phyloP scores from a whole-genome alignment of 202 grass and related monocot genomes.

The Cymbopogon flexuosus region DNA sequence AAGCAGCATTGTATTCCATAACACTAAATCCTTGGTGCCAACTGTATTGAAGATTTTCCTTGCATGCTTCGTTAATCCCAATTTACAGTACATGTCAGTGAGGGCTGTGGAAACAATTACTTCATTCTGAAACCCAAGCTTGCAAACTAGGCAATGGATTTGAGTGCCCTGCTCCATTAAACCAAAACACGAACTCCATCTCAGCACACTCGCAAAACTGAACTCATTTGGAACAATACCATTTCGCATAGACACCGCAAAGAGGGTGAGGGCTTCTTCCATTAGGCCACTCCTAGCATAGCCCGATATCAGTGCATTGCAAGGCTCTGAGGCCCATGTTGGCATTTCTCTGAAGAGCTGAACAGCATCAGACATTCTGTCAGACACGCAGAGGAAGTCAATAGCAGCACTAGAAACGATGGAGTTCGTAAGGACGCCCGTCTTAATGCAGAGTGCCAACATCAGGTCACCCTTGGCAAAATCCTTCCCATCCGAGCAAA shows the following conservation, averaged over 20 bases:
- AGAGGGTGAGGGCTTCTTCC: conserved; percentile 59
- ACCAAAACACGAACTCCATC: conserved; percentile 62
- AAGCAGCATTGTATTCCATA: conserved; percentile 76
- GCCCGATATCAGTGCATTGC: conserved; percentile 64
- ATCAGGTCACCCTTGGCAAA: conserved; percentile 61
- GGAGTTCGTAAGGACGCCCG: conserved; percentile 56
- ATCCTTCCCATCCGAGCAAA: conserved; percentile 46
- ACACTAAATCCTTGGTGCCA: conserved; percentile 57
- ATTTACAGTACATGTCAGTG: conserved; percentile 80
- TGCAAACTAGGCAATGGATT: conserved; percentile 68
- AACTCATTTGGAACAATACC: conserved; percentile 60
- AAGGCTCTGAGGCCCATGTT: conserved; percentile 61
- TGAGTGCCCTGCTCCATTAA: conserved; percentile 60
- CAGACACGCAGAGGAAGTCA: conserved; percentile 56
- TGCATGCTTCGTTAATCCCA: conserved; percentile 51
- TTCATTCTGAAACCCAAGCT: conserved; percentile 68
- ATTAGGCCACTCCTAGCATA: conserved; percentile 51
- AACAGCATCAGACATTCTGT: conserved; percentile 55
- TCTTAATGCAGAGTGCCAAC: conserved; percentile 61
- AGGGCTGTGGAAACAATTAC: conserved; percentile 58
- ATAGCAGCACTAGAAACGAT: conserved; percentile 66
- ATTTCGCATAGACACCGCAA: conserved; percentile 47
- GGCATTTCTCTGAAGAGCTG: conserved; percentile 43
- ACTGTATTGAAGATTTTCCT: conserved; percentile 44
- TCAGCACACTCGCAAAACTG: conserved; percentile 67